Percentiles rank a stretch among this genome's conserved stretches.
phyloP scores from a whole-genome alignment of 257 asterid genomes.

The Handroanthus guayacan region DNA sequence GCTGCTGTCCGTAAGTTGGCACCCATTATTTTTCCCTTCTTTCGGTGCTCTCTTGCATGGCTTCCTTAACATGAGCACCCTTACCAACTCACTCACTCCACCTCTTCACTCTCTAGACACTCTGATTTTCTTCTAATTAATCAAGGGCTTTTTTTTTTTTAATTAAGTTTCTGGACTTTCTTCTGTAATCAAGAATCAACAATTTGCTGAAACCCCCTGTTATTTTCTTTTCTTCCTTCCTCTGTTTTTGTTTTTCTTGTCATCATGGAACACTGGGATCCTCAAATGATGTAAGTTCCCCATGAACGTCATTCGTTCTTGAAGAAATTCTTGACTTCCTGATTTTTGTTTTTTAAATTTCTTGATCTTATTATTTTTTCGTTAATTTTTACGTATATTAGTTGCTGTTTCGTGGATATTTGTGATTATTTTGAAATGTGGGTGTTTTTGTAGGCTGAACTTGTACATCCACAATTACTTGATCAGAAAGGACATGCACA shows the following conservation, averaged over 20 bases:
- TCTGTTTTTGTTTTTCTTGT: background rate
- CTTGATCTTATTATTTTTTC: background rate
- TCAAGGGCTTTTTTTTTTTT: background rate
- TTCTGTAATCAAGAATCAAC: background rate
- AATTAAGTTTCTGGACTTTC: background rate
- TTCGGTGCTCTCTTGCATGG: conserved; percentile 16
- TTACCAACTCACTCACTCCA: background rate
- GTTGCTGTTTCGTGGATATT: background rate
- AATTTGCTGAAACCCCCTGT: background rate
- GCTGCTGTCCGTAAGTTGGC: background rate
- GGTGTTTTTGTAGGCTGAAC: conserved; percentile 31
- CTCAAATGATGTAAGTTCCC: conserved; percentile 33
- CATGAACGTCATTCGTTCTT: background rate
- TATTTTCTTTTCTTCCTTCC: background rate
- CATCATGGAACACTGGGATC: conserved; percentile 35
- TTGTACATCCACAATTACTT: conserved; percentile 38
- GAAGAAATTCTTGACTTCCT: background rate
- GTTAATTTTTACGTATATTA: background rate
- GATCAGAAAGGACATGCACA: conserved; percentile 33
- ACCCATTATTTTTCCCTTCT: background rate
- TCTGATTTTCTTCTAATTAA: background rate
- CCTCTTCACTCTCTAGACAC: background rate
- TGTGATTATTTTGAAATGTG: conserved; percentile 1
- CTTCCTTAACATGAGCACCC: background rate
- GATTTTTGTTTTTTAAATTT: background rate